phyloP scores from a whole-genome alignment of 2,329 filamentous ascomycete species.

The Aspergillus niger region DNA sequence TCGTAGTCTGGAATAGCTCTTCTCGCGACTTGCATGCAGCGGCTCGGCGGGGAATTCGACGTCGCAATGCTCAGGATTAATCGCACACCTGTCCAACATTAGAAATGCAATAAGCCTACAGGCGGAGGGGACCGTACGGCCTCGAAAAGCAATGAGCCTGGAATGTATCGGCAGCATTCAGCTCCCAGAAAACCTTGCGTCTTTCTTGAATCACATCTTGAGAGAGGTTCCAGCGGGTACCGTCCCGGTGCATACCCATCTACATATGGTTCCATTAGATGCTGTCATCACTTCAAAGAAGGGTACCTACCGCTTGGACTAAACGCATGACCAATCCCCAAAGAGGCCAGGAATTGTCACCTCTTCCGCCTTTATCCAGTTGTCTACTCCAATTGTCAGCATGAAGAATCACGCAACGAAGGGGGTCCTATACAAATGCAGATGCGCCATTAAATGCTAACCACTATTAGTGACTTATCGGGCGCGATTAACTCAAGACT shows the following conservation, averaged over 20 bases:
- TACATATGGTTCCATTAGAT: neutral
- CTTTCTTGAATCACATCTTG: slow-evolving; percentile 4
- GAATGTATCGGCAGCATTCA: slow-evolving; percentile 1
- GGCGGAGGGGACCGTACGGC: neutral
- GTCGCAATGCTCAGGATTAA: slow-evolving; percentile 7
- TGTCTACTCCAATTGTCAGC: neutral
- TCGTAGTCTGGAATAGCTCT: slow-evolving; percentile 1
- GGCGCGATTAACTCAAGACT: neutral
- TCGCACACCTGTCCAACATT: neutral
- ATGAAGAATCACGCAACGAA: neutral
- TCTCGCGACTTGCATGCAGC: neutral
- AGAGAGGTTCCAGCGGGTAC: slow-evolving; percentile 1
- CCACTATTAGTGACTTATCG: neutral
- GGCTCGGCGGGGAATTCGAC: slow-evolving; percentile 5
- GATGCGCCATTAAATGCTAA: slow-evolving; percentile 7
- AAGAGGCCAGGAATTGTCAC: slow-evolving; percentile 5
- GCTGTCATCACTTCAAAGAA: neutral
- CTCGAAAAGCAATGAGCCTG: slow-evolving; percentile 6
- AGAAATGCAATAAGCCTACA: neutral
- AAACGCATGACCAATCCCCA: slow-evolving; percentile 7
- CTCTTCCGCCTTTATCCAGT: slow-evolving; percentile 1
- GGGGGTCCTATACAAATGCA: neutral
- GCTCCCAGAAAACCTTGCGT: slow-evolving; percentile 8
- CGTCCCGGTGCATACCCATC: slow-evolving; percentile 8
- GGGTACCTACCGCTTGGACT: slow-evolving; percentile 1